Conservation (phyloP, 2,329 filamentous ascomycete species). For the Penicillium polonicum region DNA sequence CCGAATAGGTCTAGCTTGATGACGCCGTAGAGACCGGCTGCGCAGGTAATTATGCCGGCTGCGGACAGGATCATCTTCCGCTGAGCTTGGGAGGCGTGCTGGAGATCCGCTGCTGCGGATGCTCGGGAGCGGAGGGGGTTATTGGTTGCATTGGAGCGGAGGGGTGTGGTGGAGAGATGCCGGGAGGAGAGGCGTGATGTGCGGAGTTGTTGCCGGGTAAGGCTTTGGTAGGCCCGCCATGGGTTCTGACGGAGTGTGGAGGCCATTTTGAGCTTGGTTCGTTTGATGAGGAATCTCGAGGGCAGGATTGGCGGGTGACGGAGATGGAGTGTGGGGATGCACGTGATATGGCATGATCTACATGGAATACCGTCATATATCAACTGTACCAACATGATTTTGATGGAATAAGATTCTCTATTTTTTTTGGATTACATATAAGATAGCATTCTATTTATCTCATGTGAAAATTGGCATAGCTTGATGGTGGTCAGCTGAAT, state of each 20-base stretch:
- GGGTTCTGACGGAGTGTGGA: slow-evolving; percentile 20
- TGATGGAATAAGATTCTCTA: not conserved
- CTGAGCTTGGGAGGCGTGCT: slow-evolving; percentile 30
- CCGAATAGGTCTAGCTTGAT: slow-evolving; percentile 41
- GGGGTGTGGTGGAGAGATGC: slow-evolving; percentile 27
- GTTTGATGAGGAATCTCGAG: slow-evolving; percentile 5
- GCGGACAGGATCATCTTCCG: slow-evolving; percentile 37
- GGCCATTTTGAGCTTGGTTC: slow-evolving; percentile 17
- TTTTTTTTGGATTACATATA: not conserved
- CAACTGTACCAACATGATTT: not conserved
- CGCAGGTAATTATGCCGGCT: slow-evolving; percentile 41
- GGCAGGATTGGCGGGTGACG: slow-evolving; percentile 14
- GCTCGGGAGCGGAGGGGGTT: slow-evolving; percentile 33
- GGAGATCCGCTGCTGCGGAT: slow-evolving; percentile 17
- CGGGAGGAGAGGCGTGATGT: slow-evolving; percentile 10
- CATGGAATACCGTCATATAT: not conserved
- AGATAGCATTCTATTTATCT: not conserved
- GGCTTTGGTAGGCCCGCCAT: slow-evolving; percentile 31
- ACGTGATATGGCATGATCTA: slow-evolving; percentile 24
- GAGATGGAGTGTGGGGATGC: slow-evolving; percentile 22
- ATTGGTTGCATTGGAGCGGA: slow-evolving; percentile 26
- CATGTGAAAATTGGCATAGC: not conserved
- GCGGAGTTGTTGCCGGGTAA: slow-evolving; percentile 21
- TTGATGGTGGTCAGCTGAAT: not conserved
- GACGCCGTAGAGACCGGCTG: slow-evolving; percentile 42